phyloP scores from a whole-genome alignment of 345 rosid species.

The Citrus trifoliata region DNA sequence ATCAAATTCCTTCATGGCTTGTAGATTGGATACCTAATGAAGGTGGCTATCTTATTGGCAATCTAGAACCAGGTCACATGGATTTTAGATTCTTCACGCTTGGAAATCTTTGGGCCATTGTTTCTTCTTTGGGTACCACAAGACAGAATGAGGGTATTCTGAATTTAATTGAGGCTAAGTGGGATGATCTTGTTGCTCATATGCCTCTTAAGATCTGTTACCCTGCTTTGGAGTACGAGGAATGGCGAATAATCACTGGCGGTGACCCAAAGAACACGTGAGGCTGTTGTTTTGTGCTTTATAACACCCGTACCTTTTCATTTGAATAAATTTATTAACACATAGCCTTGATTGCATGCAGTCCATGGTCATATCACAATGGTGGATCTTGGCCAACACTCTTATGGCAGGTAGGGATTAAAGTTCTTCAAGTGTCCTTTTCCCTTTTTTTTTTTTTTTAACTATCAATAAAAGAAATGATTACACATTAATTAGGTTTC shows the following conservation, averaged over 20 bases:
- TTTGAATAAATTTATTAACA: neutral
- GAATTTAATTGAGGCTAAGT: conserved; percentile 72
- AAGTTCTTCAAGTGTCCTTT: neutral
- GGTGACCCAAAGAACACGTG: conserved; percentile 99
- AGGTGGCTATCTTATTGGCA: conserved; percentile 93
- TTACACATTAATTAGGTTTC: neutral
- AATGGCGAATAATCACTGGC: conserved; percentile 94
- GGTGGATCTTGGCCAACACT: conserved; percentile 99
- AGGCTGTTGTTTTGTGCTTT: conserved; percentile 21
- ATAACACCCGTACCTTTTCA: neutral
- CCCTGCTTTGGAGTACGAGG: conserved; percentile 87
- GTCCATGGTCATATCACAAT: conserved; percentile 98
- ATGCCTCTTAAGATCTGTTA: conserved; percentile 96
- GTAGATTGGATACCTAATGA: conserved; percentile 86
- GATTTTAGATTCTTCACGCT: conserved; percentile 97
- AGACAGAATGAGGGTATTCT: conserved; percentile 79
- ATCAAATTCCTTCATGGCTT: conserved; percentile 93
- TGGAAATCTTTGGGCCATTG: conserved; percentile 86
- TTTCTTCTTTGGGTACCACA: conserved; percentile 66
- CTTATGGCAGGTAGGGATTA: conserved; percentile 73
- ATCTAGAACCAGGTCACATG: conserved; percentile 96
- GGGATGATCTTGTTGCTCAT: conserved; percentile 87
- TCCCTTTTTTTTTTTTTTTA: neutral
- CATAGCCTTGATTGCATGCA: conserved; percentile 25
- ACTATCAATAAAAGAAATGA: neutral